A percentile compares a stretch with the other conserved stretches of the same genome.
phyloP scores from a whole-genome alignment of 2,329 filamentous ascomycete species.

The Cadophora sp. region DNA sequence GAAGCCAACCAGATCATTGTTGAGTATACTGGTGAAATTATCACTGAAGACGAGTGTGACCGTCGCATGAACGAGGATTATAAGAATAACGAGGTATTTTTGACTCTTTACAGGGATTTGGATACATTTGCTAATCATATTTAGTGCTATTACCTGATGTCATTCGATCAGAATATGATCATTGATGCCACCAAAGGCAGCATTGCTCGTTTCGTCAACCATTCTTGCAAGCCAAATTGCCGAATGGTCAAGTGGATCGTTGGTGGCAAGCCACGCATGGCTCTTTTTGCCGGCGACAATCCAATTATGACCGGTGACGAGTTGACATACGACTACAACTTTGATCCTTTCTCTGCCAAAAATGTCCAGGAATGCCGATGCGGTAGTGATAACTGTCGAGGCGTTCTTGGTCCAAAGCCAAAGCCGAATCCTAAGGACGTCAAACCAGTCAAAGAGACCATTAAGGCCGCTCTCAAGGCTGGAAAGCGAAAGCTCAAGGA shows the following conservation, averaged over 20 bases:
- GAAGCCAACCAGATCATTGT: conserved; percentile 93
- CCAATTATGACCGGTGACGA: conserved; percentile 96
- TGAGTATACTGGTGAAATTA: conserved; percentile 97
- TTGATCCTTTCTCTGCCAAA: conserved; percentile 72
- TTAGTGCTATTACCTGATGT: conserved; percentile 98
- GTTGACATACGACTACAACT: conserved; percentile 90
- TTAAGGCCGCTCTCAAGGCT: conserved; percentile 46
- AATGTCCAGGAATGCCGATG: conserved; percentile 72
- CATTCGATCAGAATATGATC: conserved; percentile 97
- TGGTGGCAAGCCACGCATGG: conserved; percentile 91
- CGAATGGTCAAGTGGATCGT: conserved; percentile 99
- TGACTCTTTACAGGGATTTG: conserved; percentile 20
- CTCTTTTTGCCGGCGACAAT: conserved; percentile 87
- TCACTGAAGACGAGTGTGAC: conserved; percentile 93
- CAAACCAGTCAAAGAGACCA: conserved; percentile 55
- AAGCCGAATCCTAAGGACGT: conserved; percentile 52
- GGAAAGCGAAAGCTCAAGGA: conserved; percentile 65
- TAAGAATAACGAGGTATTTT: conserved; percentile 85
- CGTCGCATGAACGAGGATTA: conserved; percentile 92
- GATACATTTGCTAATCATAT: conserved; percentile 27
- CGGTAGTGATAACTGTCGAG: conserved; percentile 67
- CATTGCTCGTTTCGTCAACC: conserved; percentile 97
- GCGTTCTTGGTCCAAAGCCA: conserved; percentile 67
- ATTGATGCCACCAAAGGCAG: conserved; percentile 96
- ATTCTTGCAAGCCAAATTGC: conserved; percentile 96